Percentiles rank a stretch among this genome's conserved stretches.
Evolutionary conservation across 345 rosid genomes (phyloP).

Genomic region (Xanthoceras sorbifolium): DNA sequence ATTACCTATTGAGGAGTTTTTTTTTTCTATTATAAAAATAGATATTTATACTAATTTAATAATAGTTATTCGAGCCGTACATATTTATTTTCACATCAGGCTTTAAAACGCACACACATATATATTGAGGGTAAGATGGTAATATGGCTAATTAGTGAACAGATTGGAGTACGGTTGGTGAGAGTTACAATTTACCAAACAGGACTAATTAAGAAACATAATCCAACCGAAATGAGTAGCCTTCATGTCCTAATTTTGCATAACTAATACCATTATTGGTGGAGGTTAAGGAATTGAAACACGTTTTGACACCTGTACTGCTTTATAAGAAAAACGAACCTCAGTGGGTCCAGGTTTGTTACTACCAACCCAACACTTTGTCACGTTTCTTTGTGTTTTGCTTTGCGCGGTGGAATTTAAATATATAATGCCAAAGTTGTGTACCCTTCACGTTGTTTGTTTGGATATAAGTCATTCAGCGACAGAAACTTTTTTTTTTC

Average conservation of each 20-base stretch:
- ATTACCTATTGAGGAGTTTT: too few relatives aligned
- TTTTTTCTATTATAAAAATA: too few relatives aligned
- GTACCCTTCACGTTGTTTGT: too few relatives aligned
- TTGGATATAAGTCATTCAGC: too few relatives aligned
- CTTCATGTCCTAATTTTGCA: constrained; percentile 14
- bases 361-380: constrained; percentile 17
- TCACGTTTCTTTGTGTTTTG: neutral
- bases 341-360: constrained; percentile 10
- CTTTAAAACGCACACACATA: too few relatives aligned
- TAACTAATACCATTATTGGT: constrained; percentile 21
- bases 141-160: neutral
- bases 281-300: constrained; percentile 8
- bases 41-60: too few relatives aligned
- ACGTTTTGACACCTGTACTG: neutral
- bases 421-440: too few relatives aligned
- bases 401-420: neutral
- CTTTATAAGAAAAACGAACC: neutral
- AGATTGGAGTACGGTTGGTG: neutral
- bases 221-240: constrained; percentile 18
- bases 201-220: constrained; percentile 14
- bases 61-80: too few relatives aligned
- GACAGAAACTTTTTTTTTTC: too few relatives aligned
- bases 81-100: too few relatives aligned
- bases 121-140: too few relatives aligned
- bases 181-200: too few relatives aligned